Conservation (phyloP, 2,329 filamentous ascomycete species). For the Neoascochyta sp. region DNA sequence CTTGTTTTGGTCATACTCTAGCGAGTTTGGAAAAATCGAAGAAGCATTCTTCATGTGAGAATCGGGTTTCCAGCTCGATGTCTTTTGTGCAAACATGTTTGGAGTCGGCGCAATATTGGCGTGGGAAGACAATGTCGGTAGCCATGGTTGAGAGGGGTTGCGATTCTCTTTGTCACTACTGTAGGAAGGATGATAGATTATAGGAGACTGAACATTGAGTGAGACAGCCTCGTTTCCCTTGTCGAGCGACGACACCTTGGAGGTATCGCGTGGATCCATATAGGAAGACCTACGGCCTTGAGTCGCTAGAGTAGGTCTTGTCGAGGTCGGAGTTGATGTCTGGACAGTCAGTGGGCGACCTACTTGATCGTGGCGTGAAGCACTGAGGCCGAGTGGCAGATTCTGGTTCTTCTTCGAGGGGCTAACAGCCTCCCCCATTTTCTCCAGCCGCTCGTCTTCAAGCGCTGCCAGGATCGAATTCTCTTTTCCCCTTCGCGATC, state of each 20-base stretch:
- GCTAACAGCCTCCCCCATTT: constrained; percentile 23
- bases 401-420: constrained; percentile 59
- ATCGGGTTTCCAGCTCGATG: constrained; percentile 15
- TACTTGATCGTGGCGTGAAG: constrained; percentile 3
- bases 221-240: no score
- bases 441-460: constrained; percentile 29
- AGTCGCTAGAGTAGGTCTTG: no score
- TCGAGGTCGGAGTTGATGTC: no score
- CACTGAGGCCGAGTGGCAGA: constrained; percentile 1
- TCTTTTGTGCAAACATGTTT: constrained; percentile 14
- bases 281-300: no score
- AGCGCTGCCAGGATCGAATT: constrained; percentile 20
- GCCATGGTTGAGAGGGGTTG: constrained; percentile 6
- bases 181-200: constrained; percentile 8
- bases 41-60: constrained; percentile 19
- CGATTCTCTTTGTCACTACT: constrained; percentile 21
- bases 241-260: no score
- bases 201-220: no score
- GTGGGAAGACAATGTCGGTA: constrained; percentile 9
- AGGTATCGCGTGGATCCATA: no score
- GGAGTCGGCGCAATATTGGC: constrained; percentile 18
- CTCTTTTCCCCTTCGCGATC: constrained; percentile 3
- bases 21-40: constrained; percentile 15
- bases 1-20: no score
- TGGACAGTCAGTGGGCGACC: constrained; percentile 5